Evolutionary conservation across 2,329 filamentous ascomycete genomes (phyloP).

Genomic region (Pestalotiopsis sp.): DNA sequence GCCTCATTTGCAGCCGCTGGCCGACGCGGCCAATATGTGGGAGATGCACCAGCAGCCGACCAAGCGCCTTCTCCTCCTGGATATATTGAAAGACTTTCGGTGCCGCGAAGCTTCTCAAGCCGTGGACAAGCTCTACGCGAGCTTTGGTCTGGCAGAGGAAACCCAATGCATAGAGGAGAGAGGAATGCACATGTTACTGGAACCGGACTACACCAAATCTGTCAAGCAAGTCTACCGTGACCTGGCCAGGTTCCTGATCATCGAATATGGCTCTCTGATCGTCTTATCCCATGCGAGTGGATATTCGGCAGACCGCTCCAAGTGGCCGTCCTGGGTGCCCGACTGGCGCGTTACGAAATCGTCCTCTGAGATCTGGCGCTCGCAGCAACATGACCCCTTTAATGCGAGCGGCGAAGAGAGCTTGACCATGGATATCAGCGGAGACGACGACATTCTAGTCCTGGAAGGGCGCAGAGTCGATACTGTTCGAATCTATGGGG

Average conservation of each 20-base stretch:
- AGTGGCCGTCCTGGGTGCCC: conserved; percentile 17
- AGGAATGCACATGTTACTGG: conserved; percentile 4
- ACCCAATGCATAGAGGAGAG: background rate
- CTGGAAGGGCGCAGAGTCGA: conserved; percentile 16
- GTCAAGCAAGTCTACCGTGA: conserved; percentile 13
- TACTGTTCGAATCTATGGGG: conserved; percentile 14
- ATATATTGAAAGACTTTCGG: background rate
- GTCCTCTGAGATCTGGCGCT: conserved; percentile 17
- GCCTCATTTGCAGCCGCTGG: background rate
- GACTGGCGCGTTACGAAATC: conserved; percentile 15
- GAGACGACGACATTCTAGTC: conserved; percentile 8
- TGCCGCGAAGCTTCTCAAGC: background rate
- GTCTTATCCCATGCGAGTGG: background rate
- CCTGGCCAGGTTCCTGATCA: conserved; percentile 6
- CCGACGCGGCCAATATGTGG: background rate
- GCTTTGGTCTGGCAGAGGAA: conserved; percentile 10
- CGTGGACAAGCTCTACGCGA: conserved; percentile 1
- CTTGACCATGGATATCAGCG: background rate
- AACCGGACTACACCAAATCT: conserved; percentile 14
- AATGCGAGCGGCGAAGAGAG: background rate
- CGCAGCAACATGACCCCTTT: background rate
- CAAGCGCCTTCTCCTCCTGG: background rate
- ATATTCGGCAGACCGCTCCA: background rate
- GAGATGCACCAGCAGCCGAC: background rate
- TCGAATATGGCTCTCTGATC: background rate